Evolutionary conservation across 176 grass and related monocot species (phyloP).

Genomic region (Oryza brachyantha): DNA sequence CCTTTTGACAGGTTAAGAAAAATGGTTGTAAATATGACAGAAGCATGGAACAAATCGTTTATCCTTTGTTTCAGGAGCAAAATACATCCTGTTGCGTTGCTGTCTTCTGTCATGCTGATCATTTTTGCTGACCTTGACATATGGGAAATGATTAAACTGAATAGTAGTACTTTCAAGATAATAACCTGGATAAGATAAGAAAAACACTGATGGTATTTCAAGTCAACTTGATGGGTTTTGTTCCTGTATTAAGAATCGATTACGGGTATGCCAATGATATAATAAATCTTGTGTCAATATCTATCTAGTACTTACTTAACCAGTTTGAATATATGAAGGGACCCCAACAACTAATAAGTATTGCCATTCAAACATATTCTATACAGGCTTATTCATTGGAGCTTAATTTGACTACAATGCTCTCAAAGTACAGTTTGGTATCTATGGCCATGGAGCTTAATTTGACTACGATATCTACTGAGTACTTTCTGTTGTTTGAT

Average conservation of each 20-base stretch:
- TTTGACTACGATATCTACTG: not conserved
- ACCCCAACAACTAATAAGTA: not conserved
- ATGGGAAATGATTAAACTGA: conserved; percentile 21
- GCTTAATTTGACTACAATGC: not conserved
- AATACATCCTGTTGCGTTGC: conserved; percentile 9
- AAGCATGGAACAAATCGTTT: not conserved
- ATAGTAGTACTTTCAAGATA: conserved; percentile 10
- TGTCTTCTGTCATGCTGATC: conserved; percentile 12
- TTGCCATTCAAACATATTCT: not conserved
- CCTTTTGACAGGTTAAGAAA: conserved; percentile 15
- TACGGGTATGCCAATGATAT: not conserved
- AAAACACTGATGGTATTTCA: conserved; percentile 13
- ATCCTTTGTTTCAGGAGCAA: conserved; percentile 13
- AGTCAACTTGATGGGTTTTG: conserved; percentile 30
- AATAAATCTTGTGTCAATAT: conserved; percentile 9
- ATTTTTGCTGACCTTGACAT: conserved; percentile 29
- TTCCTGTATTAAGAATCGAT: conserved; percentile 27
- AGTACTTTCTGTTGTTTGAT: not conserved
- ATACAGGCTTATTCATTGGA: not conserved
- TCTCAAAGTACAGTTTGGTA: not conserved
- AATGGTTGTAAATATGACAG: not conserved
- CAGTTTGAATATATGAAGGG: not conserved
- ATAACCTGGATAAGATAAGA: conserved; percentile 33
- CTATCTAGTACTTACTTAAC: conserved; percentile 20
- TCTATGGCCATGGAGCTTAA: not conserved